Evolutionary conservation across 345 rosid species (phyloP).

Genomic region (Cardamine occulta): DNA sequence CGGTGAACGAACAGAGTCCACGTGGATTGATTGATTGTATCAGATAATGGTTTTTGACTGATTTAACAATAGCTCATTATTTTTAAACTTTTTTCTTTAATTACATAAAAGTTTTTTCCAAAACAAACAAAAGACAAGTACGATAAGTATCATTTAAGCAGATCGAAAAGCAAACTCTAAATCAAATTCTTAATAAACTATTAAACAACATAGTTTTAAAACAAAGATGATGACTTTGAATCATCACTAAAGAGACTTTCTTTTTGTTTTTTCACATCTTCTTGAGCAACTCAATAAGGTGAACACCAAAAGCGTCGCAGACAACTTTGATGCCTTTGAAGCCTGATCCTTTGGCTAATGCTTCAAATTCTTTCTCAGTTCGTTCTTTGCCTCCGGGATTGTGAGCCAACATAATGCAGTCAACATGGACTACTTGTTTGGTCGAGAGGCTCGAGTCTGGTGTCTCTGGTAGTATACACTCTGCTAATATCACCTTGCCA

Average conservation of each 20-base stretch:
- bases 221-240: neutral
- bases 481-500: slow-evolving; percentile 81
- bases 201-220: slow-evolving; percentile 15
- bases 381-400: slow-evolving; percentile 97
- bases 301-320: slow-evolving; percentile 61
- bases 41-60: neutral
- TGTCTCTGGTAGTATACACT: slow-evolving; percentile 73
- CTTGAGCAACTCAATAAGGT: slow-evolving; percentile 81
- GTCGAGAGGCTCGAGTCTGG: slow-evolving; percentile 75
- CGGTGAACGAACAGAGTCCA: slow-evolving; percentile 27
- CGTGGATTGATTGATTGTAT: slow-evolving; percentile 2
- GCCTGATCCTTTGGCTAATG: slow-evolving; percentile 74
- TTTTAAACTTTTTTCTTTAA: neutral
- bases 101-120: neutral
- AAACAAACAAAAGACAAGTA: slow-evolving; percentile 5
- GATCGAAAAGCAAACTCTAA: slow-evolving; percentile 14
- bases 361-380: slow-evolving; percentile 76
- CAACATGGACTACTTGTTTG: slow-evolving; percentile 70
- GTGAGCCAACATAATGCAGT: slow-evolving; percentile 90
- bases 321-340: slow-evolving; percentile 68
- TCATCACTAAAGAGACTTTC: neutral
- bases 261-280: slow-evolving; percentile 17
- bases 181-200: slow-evolving; percentile 3
- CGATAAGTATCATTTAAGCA: neutral
- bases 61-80: neutral